A percentile compares a stretch with the other conserved stretches of the same genome.
Evolutionary conservation across 1,139 yeast genomes (phyloP).

Genomic region (Candida glucosophila): DNA sequence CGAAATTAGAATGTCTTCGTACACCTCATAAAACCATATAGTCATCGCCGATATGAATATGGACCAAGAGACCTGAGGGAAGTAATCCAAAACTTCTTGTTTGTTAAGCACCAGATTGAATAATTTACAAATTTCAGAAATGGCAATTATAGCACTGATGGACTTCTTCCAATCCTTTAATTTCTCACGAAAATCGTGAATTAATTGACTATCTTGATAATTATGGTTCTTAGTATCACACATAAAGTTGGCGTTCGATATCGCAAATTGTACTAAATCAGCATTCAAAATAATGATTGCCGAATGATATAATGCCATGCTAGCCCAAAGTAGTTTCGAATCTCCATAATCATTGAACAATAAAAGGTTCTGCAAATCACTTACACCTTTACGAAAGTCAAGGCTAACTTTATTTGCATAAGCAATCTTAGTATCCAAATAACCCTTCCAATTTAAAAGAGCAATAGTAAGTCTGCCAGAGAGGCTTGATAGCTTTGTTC

Average conservation of each 20-base stretch:
- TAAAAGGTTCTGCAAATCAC: conserved; percentile 2
- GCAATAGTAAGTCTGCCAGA: conserved; percentile 23
- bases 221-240: conserved; percentile 1
- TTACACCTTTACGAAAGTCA: conserved; percentile 1
- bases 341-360: conserved; percentile 12
- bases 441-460: conserved; percentile 26
- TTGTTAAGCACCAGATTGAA: conserved; percentile 10
- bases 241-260: conserved; percentile 8
- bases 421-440: conserved; percentile 26
- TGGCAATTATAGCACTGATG: conserved; percentile 10
- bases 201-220: conserved; percentile 4
- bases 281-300: conserved; percentile 11
- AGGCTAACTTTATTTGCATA: background rate
- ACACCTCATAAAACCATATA: conserved; percentile 11
- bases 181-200: conserved; percentile 7
- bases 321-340: conserved; percentile 14
- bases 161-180: conserved; percentile 13
- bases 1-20: conserved; percentile 2
- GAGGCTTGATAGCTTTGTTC: conserved; percentile 13
- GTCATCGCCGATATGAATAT: conserved; percentile 11
- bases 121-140: conserved; percentile 13
- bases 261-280: conserved; percentile 2
- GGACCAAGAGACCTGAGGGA: conserved; percentile 13
- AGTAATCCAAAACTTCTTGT: conserved; percentile 9
- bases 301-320: conserved; percentile 9